Evolutionary conservation across 2,329 filamentous ascomycete genomes (phyloP).

Genomic region (Amylocarpus encephaloides): DNA sequence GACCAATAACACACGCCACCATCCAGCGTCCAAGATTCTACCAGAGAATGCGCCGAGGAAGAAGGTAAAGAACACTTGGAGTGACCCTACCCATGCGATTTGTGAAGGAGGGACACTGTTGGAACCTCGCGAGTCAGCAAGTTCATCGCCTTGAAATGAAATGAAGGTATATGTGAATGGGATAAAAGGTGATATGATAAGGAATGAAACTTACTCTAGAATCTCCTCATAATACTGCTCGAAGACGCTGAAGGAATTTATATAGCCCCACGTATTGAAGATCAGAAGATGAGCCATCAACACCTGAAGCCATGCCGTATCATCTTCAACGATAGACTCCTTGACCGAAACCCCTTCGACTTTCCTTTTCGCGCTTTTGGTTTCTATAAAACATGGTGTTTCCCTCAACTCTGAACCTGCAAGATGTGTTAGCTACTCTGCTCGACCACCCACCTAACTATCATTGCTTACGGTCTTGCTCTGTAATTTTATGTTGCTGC

Average conservation of each 20-base stretch:
- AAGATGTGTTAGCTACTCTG: too few relatives aligned
- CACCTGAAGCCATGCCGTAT: constrained; percentile 27
- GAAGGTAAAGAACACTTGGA: constrained; percentile 40
- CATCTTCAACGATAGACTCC: neutral
- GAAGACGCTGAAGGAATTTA: constrained; percentile 23
- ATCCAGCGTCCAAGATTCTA: constrained; percentile 38
- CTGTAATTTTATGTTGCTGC: too few relatives aligned
- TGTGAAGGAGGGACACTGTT: constrained; percentile 27
- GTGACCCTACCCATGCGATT: constrained; percentile 42
- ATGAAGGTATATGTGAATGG: neutral
- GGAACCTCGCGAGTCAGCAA: neutral
- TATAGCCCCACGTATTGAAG: constrained; percentile 30
- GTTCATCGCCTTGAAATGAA: neutral
- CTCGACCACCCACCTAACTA: too few relatives aligned
- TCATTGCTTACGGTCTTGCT: too few relatives aligned
- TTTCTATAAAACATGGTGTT: too few relatives aligned
- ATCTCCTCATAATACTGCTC: constrained; percentile 35
- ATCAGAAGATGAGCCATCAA: constrained; percentile 25
- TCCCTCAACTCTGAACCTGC: too few relatives aligned
- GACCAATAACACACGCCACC: constrained; percentile 26
- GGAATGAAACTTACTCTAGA: constrained; percentile 20
- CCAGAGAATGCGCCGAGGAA: constrained; percentile 38
- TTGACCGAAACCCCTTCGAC: too few relatives aligned
- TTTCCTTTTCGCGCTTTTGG: too few relatives aligned
- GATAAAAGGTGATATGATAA: neutral